Percentiles rank a stretch among this genome's conserved stretches.
Evolutionary conservation across 352 stramenopile genomes (phyloP).

Genomic region (Globisporangium spiculum): DNA sequence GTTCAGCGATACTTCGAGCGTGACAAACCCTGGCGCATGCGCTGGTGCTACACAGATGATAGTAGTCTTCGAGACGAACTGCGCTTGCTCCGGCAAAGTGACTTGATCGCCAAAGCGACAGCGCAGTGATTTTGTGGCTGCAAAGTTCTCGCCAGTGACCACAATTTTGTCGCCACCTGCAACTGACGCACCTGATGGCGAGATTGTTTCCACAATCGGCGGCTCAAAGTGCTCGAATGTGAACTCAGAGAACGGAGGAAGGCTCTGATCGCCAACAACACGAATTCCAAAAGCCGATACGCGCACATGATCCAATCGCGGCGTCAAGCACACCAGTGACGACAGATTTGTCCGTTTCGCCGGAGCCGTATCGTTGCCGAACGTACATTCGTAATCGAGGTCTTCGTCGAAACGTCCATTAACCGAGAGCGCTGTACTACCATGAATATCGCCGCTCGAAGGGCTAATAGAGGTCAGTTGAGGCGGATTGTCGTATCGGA

Average conservation of each 20-base stretch:
- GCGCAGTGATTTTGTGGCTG: conserved; percentile 15
- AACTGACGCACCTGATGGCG: conserved; percentile 19
- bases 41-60: conserved; percentile 28
- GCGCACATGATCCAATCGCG: background rate
- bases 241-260: background rate
- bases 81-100: background rate
- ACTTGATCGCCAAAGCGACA: conserved; percentile 37
- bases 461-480: conserved; percentile 23
- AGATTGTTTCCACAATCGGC: conserved; percentile 25
- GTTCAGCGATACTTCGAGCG: conserved; percentile 45
- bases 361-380: conserved; percentile 12
- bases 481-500: conserved; percentile 24
- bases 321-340: conserved; percentile 23
- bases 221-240: conserved; percentile 23
- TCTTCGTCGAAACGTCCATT: conserved; percentile 21
- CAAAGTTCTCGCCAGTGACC: conserved; percentile 35
- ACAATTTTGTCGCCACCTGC: conserved; percentile 29
- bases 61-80: conserved; percentile 28
- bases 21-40: conserved; percentile 25
- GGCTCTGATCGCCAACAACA: background rate
- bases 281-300: conserved; percentile 13
- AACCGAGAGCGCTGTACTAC: conserved; percentile 24
- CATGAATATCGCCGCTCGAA: conserved; percentile 20
- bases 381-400: conserved; percentile 29
- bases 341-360: conserved; percentile 21